Evolutionary conservation across 2,329 filamentous ascomycete species (phyloP).

Genomic region (Ploettnerulaceae sp.): DNA sequence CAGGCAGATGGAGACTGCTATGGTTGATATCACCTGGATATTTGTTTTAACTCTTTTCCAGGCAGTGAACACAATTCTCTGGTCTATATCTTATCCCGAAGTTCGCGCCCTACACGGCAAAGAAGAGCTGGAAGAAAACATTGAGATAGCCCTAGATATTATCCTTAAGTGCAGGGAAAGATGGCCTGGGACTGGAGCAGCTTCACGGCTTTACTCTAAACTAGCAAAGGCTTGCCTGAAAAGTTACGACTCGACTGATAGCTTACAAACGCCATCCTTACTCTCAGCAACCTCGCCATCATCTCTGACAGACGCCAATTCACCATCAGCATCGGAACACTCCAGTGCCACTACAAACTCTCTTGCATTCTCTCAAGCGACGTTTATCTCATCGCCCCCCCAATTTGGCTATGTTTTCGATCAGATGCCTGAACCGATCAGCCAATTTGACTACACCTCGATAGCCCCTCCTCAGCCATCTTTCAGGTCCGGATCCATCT

Average conservation of each 20-base stretch:
- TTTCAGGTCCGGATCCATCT: constrained; percentile 65
- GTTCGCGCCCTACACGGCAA: constrained; percentile 68
- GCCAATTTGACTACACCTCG: constrained; percentile 23
- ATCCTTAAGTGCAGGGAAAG: constrained; percentile 76
- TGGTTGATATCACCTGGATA: constrained; percentile 88
- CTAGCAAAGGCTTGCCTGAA: constrained; percentile 81
- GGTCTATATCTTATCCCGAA: constrained; percentile 83
- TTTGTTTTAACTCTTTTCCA: constrained; percentile 88
- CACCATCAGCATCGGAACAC: constrained; percentile 41
- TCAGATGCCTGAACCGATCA: constrained; percentile 45
- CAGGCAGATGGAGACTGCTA: constrained; percentile 70
- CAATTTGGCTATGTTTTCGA: constrained; percentile 57
- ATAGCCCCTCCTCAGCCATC: constrained; percentile 37
- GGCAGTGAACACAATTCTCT: constrained; percentile 85
- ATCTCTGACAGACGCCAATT: constrained; percentile 41
- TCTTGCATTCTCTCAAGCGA: constrained; percentile 37
- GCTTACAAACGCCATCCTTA: constrained; percentile 43
- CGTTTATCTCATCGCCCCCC: constrained; percentile 37
- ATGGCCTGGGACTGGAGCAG: constrained; percentile 86
- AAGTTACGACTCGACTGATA: constrained; percentile 66
- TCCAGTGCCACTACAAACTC: constrained; percentile 36
- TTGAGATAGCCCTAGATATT: constrained; percentile 70
- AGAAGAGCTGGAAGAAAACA: constrained; percentile 70
- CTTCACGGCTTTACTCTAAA: constrained; percentile 80
- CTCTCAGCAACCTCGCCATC: constrained; percentile 41